Conservation (phyloP, 495 filamentous ascomycete species). For the Lasiosphaeria miniovina region DNA sequence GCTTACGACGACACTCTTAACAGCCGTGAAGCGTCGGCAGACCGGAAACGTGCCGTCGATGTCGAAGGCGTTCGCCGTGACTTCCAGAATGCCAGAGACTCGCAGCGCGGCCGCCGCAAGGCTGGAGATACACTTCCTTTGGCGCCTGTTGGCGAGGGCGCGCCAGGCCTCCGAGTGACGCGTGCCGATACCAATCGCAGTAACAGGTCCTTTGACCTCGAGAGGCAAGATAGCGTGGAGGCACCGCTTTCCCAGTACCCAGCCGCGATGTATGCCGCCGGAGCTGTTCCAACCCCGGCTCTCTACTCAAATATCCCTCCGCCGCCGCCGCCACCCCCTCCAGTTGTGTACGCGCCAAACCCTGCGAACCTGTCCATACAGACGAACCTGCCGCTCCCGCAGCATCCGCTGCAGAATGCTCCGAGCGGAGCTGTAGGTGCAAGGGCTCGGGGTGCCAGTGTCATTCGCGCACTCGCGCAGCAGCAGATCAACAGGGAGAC, state of each 20-base stretch:
- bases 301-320: conserved; percentile 10
- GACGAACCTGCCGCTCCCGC: conserved; percentile 1
- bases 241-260: conserved; percentile 20
- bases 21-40: conserved; percentile 27
- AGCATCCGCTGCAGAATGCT: conserved; percentile 16
- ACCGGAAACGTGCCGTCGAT: conserved; percentile 29
- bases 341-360: conserved; percentile 1
- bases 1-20: conserved; percentile 38
- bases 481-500: neutral
- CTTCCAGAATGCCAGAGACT: conserved; percentile 31
- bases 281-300: conserved; percentile 9
- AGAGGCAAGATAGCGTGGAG: conserved; percentile 25
- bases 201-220: conserved; percentile 28
- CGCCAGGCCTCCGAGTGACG: conserved; percentile 35
- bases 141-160: conserved; percentile 17
- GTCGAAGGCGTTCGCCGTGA: conserved; percentile 21
- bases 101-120: conserved; percentile 45
- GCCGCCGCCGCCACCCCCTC: conserved; percentile 4
- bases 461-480: conserved; percentile 9
- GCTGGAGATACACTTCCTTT: conserved; percentile 40
- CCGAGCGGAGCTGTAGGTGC: conserved; percentile 13
- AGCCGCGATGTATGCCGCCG: conserved; percentile 23
- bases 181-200: conserved; percentile 16
- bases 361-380: conserved; percentile 12
- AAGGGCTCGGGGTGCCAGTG: conserved; percentile 27